phyloP scores from a whole-genome alignment of 768 basidiomycete species.

The Leccinum olivaceopallidum region DNA sequence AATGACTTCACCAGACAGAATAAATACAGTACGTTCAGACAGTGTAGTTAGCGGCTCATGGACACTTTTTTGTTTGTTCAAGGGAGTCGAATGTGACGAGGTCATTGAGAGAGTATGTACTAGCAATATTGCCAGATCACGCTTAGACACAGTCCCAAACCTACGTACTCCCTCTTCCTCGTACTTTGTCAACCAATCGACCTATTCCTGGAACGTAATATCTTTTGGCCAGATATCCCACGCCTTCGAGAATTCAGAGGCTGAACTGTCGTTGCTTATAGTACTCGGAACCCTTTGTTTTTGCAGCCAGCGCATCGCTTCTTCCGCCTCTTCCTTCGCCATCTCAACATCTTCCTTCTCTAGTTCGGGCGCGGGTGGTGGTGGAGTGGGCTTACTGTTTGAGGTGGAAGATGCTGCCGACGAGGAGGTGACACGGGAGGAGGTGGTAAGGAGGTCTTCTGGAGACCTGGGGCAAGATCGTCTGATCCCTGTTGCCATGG shows the following conservation, averaged over 20 bases:
- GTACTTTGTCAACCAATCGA: too few relatives aligned
- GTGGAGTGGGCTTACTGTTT: constrained; percentile 38
- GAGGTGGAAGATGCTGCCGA: constrained; percentile 38
- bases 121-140: too few relatives aligned
- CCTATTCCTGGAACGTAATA: constrained; percentile 38
- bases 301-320: constrained; percentile 79
- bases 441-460: constrained; percentile 26
- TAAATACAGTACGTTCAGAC: too few relatives aligned
- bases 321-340: constrained; percentile 64
- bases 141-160: too few relatives aligned
- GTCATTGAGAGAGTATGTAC: too few relatives aligned
- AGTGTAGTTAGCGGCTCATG: background rate
- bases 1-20: background rate
- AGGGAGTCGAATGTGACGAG: too few relatives aligned
- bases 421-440: constrained; percentile 29
- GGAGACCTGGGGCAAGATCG: constrained; percentile 67
- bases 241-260: constrained; percentile 75
- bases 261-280: constrained; percentile 91
- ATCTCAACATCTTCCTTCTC: constrained; percentile 71
- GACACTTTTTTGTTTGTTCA: background rate
- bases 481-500: constrained; percentile 84
- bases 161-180: too few relatives aligned
- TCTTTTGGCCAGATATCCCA: constrained; percentile 96
- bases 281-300: constrained; percentile 73
- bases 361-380: constrained; percentile 39